Base-by-base conservation (phyloP, 1,139 yeast genomes). In the Yamadazyma dushanensis region DNA sequence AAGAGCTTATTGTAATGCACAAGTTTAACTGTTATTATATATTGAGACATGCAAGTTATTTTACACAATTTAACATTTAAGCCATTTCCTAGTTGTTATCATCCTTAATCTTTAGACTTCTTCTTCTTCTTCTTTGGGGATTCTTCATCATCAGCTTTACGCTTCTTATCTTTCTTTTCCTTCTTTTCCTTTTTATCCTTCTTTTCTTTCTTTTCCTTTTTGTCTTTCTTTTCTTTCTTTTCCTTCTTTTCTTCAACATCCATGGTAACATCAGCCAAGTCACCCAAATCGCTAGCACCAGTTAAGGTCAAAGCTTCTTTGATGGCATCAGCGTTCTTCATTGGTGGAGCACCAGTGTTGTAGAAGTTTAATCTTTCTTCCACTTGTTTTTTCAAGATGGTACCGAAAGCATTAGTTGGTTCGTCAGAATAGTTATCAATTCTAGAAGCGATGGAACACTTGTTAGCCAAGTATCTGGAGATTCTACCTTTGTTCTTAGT, bases 401-500 rank as follows among this genome's bases (percentile, higher is more conserved):
- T 76, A 63, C 98, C 99, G 57, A 92, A 94, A 40, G 80, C 88
- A 48, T 83, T 83, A 31, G 84, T 70, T 60, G 92, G 90, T 61
- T 83, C 89, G 57, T 84, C 94, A 40, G 89, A 80, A 68, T 87
- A 92, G 73, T 89, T 89, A 71, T 92, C 99, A 56, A 92, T 90
- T 78, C 98, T 87, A 34, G 96, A 88, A 46, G 98, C 98, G 70
- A 92, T 92, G 29, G 98, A 85, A 78, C 97, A 90, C 71, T 92
- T 92, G 80, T 94, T 92, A 46, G 99, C 98, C 66, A 92, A 77
- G 71, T 90, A 90, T 73, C 99, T 85, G 31, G 98, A 92, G 53
- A 92, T 92, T 77, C 97, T 84, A 68, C 99, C 99, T 79, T 92
- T 92, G 74, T 92, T 92, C 70, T 87, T 88, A 59, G 96, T 95